Base-by-base conservation (phyloP, 805 yeast species). In the Metschnikowia lunata region DNA sequence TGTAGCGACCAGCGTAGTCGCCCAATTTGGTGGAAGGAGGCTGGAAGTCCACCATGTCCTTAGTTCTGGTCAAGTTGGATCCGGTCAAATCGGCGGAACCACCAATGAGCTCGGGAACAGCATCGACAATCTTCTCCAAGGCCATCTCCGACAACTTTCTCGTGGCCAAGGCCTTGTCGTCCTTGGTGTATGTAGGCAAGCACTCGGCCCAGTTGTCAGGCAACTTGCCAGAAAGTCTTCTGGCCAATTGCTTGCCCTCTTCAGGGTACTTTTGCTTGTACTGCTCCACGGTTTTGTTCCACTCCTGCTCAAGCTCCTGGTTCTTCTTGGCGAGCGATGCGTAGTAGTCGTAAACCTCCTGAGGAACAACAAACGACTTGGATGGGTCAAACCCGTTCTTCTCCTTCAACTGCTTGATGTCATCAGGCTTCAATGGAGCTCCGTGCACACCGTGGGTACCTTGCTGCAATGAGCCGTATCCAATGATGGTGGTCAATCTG, bases 11-110 rank as follows among this genome's bases (percentile, higher is more conserved):
- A 46, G 81, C 52, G 77, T 84, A 90, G 62, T 81, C 81, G 70
- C 98, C 98, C 56, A 88, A 73, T 38, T 82, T 82, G 48, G 88
- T 71, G 45, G 80, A 62, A 44, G 88, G 87, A 44, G 93, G 87
- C 79, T 93, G 97, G 90, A 90, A 91, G 71, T 90, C 96, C 55
- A 79, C 79, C 50, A 95, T 88, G 51, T 73, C 83, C 59, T 78
- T 66, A 77, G 91, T 80, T 78, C 93, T 82, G 62, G 98, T 90
- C 75, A 88, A 79, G 80, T 91, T 93, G 45, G 98, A 91, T 56
- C 95, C 95, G 47, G 98, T 91, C 74, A 91, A 80, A 73, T 91
- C 99, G 47, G 99, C 99, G 55, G 98, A 90, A 63, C 99, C 99
- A 74, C 97, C 97, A 62, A 91, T 72, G 52, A 91, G 73, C 76